phyloP scores from a whole-genome alignment of 495 filamentous ascomycete genomes.

The Penicillium soppii region DNA sequence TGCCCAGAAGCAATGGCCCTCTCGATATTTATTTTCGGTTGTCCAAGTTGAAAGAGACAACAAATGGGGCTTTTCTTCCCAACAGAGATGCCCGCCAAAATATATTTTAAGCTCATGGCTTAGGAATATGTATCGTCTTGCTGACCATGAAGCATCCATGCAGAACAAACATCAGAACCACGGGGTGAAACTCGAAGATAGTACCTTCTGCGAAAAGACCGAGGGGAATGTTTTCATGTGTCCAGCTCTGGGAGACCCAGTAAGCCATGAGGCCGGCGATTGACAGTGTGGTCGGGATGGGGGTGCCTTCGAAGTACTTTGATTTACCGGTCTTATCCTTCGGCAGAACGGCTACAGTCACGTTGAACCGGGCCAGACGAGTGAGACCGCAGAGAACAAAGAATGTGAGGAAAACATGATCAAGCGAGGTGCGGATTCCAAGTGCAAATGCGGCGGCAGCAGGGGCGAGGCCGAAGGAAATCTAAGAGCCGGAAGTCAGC shows the following conservation, averaged over 20 bases:
- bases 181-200: slow-evolving; percentile 80
- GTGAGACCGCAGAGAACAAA: slow-evolving; percentile 96
- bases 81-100: slow-evolving; percentile 14
- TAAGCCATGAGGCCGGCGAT: slow-evolving; percentile 85
- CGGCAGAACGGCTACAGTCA: slow-evolving; percentile 81
- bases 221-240: slow-evolving; percentile 70
- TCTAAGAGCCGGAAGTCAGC: slow-evolving; percentile 50
- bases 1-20: slow-evolving; percentile 14
- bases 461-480: slow-evolving; percentile 93
- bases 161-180: slow-evolving; percentile 74
- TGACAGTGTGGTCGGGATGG: slow-evolving; percentile 83
- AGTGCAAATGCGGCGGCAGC: slow-evolving; percentile 85
- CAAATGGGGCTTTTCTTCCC: slow-evolving; percentile 10
- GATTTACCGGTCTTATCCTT: slow-evolving; percentile 91
- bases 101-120: slow-evolving; percentile 58
- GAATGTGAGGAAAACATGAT: slow-evolving; percentile 80
- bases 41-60: slow-evolving; percentile 18
- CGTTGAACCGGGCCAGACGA: slow-evolving; percentile 94
- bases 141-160: slow-evolving; percentile 92
- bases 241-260: slow-evolving; percentile 80
- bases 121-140: slow-evolving; percentile 94
- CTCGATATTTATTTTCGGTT: slow-evolving; percentile 22
- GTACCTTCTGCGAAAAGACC: slow-evolving; percentile 66
- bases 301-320: slow-evolving; percentile 93
- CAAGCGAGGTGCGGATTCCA: slow-evolving; percentile 80